phyloP scores from a whole-genome alignment of 257 asterid genomes.

The Forsythia viridissima region DNA sequence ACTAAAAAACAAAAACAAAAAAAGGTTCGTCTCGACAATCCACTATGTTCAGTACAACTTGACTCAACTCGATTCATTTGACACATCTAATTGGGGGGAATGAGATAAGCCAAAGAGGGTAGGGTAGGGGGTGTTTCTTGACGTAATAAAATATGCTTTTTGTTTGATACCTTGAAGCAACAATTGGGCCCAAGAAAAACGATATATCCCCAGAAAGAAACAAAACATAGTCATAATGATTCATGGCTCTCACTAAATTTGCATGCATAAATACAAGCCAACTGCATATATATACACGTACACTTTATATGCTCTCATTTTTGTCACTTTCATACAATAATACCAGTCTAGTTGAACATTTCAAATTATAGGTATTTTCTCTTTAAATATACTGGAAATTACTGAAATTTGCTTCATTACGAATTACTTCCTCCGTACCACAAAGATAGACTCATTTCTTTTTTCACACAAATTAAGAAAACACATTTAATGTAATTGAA shows the following conservation, averaged over 20 bases:
- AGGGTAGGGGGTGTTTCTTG: slow-evolving; percentile 20
- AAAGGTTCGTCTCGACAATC: not conserved
- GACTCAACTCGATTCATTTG: not conserved
- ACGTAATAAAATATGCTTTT: slow-evolving; percentile 32
- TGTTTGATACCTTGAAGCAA: slow-evolving; percentile 15
- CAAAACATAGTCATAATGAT: slow-evolving; percentile 29
- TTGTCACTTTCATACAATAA: slow-evolving; percentile 38
- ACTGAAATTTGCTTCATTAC: too few species aligned
- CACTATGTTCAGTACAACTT: not conserved
- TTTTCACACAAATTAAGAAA: too few species aligned
- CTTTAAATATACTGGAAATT: too few species aligned
- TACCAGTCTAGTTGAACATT: too few species aligned
- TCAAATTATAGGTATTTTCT: too few species aligned
- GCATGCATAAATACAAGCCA: slow-evolving; percentile 48
- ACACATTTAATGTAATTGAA: too few species aligned
- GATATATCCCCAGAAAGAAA: not conserved
- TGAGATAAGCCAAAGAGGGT: not conserved
- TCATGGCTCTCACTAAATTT: slow-evolving; percentile 36
- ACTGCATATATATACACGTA: slow-evolving; percentile 33
- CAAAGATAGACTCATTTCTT: too few species aligned
- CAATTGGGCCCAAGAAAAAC: not conserved
- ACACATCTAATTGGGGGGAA: not conserved
- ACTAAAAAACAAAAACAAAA: too few species aligned
- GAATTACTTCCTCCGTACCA: too few species aligned
- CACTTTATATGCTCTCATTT: slow-evolving; percentile 37